A percentile compares a stretch with the other conserved stretches of the same genome.
phyloP scores from a whole-genome alignment of 495 filamentous ascomycete species.

The Penicillium bialowiezense region DNA sequence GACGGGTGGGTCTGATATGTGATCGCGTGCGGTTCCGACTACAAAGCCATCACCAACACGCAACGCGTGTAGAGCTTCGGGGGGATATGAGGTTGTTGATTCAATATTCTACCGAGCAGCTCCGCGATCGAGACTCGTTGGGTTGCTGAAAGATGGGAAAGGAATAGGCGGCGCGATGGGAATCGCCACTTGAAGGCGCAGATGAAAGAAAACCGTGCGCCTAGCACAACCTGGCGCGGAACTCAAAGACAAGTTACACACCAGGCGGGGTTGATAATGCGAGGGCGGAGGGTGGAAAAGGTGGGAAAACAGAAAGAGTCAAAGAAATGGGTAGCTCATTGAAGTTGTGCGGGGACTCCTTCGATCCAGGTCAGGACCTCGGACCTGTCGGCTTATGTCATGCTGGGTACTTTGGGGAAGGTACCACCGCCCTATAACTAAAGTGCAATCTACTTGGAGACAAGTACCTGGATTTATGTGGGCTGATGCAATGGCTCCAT shows the following conservation, averaged over 20 bases:
- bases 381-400: constrained; percentile 10
- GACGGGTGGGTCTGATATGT: constrained; percentile 12
- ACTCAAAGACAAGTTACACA: constrained; percentile 3
- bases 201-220: constrained; percentile 16
- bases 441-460: not conserved
- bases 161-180: constrained; percentile 3
- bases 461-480: not conserved
- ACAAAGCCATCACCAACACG: constrained; percentile 36
- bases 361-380: constrained; percentile 3
- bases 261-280: constrained; percentile 1
- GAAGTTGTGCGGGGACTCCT: constrained; percentile 11
- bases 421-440: not conserved
- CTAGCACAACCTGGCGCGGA: constrained; percentile 16
- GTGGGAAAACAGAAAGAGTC: not conserved
- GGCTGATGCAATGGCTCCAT: constrained; percentile 1
- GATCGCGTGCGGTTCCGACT: constrained; percentile 30
- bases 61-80: constrained; percentile 17
- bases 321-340: constrained; percentile 10
- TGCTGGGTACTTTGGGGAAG: not conserved
- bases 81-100: not conserved
- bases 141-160: not conserved
- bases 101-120: not conserved
- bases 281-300: not conserved
- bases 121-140: not conserved
- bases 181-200: constrained; percentile 18